Evolutionary conservation across 208 protist genomes (phyloP), one percentile per base, ranked within the genome.

Genomic region (Leishmania guyanensis): DNA sequence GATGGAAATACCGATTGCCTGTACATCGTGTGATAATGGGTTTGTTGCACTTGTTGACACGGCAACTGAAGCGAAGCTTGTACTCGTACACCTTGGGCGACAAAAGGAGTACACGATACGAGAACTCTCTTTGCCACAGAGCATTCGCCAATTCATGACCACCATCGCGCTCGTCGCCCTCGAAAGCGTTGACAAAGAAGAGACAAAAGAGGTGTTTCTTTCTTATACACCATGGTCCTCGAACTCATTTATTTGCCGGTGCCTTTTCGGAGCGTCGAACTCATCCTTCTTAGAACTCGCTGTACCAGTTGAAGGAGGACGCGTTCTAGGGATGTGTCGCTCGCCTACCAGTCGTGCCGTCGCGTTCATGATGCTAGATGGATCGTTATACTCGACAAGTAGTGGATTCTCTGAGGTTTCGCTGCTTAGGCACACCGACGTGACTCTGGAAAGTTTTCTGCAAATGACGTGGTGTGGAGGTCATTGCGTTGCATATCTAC

Each of bases 401-500:
- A 87, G 84, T 22, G 79, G 83, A 1, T 92, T 94, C 71, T 89
- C 92, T 50, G 91, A 94, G 76, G 85, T 94, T 60, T 85, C 84
- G 50, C 87, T 84, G 86, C 80, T 77, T 75, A 87, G 29, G 54
- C 77, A 51, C 76, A 77, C 70, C 6, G 80, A 79, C 8, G 58
- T 62, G 22, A 29, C 51, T 78, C 72, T 71, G 65, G 56, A 73
- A 50, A 70, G 79, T 66, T 79, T 82, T 77, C 54, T 77, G 73
- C 89, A 94, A 60, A 78, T 96, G 75, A 62, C 86, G 22, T 96
- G 90, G 90, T 96, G 92, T 86, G 91, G 87, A 22, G 29, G 75
- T 17, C 70, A 81, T 48, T 88, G 87, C 68, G 68, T 87, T 6
- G 87, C 76, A 36, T 77, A 88, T 56, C 65, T 86, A 72, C 85